Evolutionary conservation across 805 yeast genomes (phyloP), one percentile per base, ranked within the genome.

Genomic region (Yarrowia sp.): DNA sequence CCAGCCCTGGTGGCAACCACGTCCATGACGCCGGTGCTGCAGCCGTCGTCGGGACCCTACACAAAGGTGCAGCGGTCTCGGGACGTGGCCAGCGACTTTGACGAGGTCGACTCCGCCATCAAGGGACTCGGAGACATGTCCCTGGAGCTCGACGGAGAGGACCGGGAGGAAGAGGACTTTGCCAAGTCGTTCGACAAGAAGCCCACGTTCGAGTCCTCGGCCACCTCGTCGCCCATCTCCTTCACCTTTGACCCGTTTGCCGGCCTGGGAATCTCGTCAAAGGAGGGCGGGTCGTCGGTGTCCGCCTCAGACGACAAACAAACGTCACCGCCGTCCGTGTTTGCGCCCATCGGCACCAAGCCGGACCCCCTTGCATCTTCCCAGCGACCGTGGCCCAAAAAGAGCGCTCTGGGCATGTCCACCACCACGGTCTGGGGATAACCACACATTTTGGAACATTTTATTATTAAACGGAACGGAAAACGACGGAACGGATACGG

Each of bases 331-430:
- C 64, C 64, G 50, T 58, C 64, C 44, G 64, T 58, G 50, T 58
- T 58, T 58, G 64, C 64, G 13, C 64, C 64, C 39, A 58, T 58
- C 40, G 64, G 64, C 17, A 58, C 64, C 39, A 42, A 43, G 50
- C 64, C 64, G 44, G 64, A 58, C 50, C 33, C 49, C 64, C 64
- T 58, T 58, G 64, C 64, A 58, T 58, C 64, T 58, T 42, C 64
- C 50, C 64, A 58, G 17, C 43, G 50, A 33, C 64, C 64, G 50
- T 58, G 64, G 64, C 64, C 64, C 64, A 58, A 58, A 40, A 58
- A 58, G 50, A 42, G 64, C 36, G n/a, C 64, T 58, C 64, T 58
- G 17, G 64, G 64, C 13, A 39, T 55, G 46, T 58, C 64, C 15
- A 50, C 56, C 19, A 43, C 64, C 40, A 58, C 64, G 40, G 64